Conservation (phyloP, 768 basidiomycete species). For the Psilocybe sp. region DNA sequence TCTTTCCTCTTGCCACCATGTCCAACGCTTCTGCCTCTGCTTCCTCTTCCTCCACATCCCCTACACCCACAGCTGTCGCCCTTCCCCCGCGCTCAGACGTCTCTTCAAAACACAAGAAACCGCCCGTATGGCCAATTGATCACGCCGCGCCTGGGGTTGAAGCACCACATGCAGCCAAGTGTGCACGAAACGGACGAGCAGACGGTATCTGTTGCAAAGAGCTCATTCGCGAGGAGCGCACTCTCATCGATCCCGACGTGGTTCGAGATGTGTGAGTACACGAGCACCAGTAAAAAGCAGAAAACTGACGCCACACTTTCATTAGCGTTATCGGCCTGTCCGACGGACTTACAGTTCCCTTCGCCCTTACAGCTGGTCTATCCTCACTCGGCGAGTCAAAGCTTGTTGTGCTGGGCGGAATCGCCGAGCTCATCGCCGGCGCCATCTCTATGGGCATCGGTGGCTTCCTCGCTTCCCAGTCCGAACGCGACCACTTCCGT, state of each 20-base stretch:
- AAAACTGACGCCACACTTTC: conserved; percentile 1
- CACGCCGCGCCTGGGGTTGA: conserved; percentile 33
- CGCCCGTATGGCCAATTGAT: conserved; percentile 68
- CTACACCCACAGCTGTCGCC: conserved; percentile 28
- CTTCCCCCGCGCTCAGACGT: conserved; percentile 27
- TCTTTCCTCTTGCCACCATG: conserved; percentile 14
- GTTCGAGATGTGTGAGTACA: conserved; percentile 78
- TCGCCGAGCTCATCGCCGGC: conserved; percentile 95
- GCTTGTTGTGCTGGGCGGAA: conserved; percentile 91
- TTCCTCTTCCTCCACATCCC: conserved; percentile 16
- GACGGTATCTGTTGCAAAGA: conserved; percentile 87
- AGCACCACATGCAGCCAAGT: conserved; percentile 54
- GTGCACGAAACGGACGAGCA: conserved; percentile 47
- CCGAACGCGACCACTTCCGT: conserved; percentile 92
- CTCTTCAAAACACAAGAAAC: conserved; percentile 27
- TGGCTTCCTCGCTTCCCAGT: conserved; percentile 95
- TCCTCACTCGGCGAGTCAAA: conserved; percentile 86
- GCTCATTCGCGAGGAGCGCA: conserved; percentile 78
- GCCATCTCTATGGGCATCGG: conserved; percentile 99
- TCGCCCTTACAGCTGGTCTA: conserved; percentile 86
- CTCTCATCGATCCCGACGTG: conserved; percentile 81
- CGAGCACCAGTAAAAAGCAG: neutral
- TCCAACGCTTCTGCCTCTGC: neutral
- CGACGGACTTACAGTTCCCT: conserved; percentile 88
- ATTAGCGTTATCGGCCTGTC: conserved; percentile 84